Evolutionary conservation across 1,284 basidiomycete genomes (phyloP), one percentile per base, ranked within the genome.

Genomic region (Rugiboletus extremiorientalis): DNA sequence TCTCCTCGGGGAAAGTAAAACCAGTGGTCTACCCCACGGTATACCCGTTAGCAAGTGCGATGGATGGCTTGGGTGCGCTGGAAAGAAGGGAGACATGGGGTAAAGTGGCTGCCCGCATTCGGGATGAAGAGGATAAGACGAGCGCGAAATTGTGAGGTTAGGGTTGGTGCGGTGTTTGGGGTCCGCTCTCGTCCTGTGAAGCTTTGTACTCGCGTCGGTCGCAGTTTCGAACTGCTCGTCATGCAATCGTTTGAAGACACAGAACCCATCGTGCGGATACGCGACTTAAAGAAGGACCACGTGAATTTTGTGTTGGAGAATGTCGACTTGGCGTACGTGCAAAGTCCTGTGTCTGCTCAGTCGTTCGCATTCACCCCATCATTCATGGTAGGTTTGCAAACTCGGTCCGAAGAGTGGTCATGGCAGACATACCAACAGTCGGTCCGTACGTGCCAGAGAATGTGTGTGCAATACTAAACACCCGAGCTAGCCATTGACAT

Each of bases 351-450:
- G 46, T 59, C 25, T 14, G 37, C 41, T 27, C 16, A 42, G 27
- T 40, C 36, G 37, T 50, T 53, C 30, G 25, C 46, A 56, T 60
- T 67, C 61, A 62, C 47, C 45, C 44, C 43, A 33, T 54, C 55
- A 34, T 37, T 60, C 91, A 40, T 47, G 28, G 43, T 44, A 68
- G 92, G 45, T 89, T 96, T 66, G 94, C 93, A 50, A 96, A 96
- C 74, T 93, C 92, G 4, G 70, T 97, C 45, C 82, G 95, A 65
- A 82, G 95, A 66, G 90, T 93, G 28, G 88, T 96, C 79, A 95
- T 97, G 78, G 94, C 94, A n/a, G 93, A 96, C 73, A 85, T 98
- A 59, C 92, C 94, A 18, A 97, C 95, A 57, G 82, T 98, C 59
- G 92, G 94, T 95, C 70, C 72, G 91, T 76, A 50, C 31, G 23